Percentiles rank a stretch among this genome's conserved stretches.
These are phyloP conservation scores for Ceriops zippeliana DNA, from an alignment of 345 rosid species.

Conservation along the genomic window DNA sequence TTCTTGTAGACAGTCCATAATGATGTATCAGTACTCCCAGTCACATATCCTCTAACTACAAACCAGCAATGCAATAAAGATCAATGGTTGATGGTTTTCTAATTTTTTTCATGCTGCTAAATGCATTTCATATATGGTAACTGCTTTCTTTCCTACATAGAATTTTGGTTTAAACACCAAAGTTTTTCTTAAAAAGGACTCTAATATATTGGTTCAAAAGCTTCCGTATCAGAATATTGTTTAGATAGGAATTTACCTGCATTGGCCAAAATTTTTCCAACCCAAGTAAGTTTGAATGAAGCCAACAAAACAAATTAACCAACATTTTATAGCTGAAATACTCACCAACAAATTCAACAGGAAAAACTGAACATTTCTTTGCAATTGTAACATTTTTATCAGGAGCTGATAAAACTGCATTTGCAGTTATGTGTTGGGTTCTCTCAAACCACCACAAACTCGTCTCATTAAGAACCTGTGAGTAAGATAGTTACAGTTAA, in stretches of 20 bases:
- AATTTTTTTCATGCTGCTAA: no score
- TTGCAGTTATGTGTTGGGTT: conserved; percentile 63
- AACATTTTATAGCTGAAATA: not conserved
- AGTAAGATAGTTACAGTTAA: not conserved
- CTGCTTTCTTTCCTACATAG: no score
- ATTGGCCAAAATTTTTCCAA: not conserved
- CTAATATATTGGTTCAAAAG: no score
- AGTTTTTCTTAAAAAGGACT: no score
- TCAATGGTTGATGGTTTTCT: not conserved
- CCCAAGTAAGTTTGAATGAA: not conserved
- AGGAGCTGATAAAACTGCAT: conserved; percentile 75
- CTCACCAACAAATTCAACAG: conserved; percentile 97
- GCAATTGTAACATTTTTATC: conserved; percentile 90
- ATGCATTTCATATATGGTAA: no score
- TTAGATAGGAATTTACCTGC: no score
- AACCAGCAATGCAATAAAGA: conserved; percentile 15
- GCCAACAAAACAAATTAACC: not conserved
- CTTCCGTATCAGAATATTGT: no score
- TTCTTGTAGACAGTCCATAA: conserved; percentile 88
- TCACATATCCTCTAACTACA: conserved; percentile 86
- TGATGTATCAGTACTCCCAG: conserved; percentile 95
- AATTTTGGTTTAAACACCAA: no score
- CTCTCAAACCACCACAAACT: conserved; percentile 94
- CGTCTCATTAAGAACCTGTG: conserved; percentile 88
- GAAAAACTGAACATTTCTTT: conserved; percentile 84